These are phyloP conservation scores for Saururus chinensis DNA, from an alignment of 164 flowering plant genomes.

Conservation along the genomic window DNA sequence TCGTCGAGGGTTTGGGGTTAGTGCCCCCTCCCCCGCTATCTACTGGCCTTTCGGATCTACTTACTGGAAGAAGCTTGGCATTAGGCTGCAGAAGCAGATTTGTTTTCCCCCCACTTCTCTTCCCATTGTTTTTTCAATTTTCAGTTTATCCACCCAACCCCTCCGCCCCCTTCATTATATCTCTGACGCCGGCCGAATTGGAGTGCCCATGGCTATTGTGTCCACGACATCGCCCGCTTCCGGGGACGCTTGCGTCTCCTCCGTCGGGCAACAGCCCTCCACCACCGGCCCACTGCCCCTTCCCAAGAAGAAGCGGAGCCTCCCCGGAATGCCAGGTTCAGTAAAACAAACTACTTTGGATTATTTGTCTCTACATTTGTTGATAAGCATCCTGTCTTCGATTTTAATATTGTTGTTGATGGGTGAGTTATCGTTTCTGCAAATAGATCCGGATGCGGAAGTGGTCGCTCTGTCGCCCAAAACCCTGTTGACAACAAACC, in stretches of 20 bases:
- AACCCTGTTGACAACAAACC: constrained; percentile 86
- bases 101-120: too few relatives aligned
- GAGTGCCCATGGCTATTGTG: neutral
- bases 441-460: constrained; percentile 40
- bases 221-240: neutral
- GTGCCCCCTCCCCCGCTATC: too few relatives aligned
- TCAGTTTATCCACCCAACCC: too few relatives aligned
- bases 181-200: neutral
- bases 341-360: neutral
- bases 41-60: too few relatives aligned
- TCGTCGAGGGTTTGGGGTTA: too few relatives aligned
- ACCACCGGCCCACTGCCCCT: neutral
- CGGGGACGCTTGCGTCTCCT: neutral
- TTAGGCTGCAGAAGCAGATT: too few relatives aligned
- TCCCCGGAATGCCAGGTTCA: neutral
- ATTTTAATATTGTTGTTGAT: too few relatives aligned
- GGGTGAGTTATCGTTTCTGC: neutral
- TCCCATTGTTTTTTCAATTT: too few relatives aligned
- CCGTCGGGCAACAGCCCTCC: neutral
- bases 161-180: too few relatives aligned
- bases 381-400: too few relatives aligned
- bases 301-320: neutral
- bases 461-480: constrained; percentile 79
- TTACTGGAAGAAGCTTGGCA: too few relatives aligned
- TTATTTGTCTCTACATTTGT: neutral